phyloP scores from a whole-genome alignment of 768 basidiomycete genomes.

The Strobilomyces confusus region DNA sequence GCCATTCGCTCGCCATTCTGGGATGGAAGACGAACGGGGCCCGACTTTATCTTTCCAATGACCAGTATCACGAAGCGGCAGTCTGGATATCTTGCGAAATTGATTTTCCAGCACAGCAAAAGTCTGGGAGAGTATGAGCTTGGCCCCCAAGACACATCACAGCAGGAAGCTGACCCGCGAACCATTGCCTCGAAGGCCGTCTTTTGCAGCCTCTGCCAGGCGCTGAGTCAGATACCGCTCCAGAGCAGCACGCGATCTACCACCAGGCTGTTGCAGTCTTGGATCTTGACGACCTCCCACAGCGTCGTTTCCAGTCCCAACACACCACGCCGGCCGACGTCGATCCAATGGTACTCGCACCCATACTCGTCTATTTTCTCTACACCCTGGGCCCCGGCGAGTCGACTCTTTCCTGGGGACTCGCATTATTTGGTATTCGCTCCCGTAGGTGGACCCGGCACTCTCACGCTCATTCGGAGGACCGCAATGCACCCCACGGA shows the following conservation, averaged over 20 bases:
- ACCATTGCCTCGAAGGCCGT: neutral
- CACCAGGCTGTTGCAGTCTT: constrained; percentile 10
- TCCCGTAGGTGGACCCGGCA: constrained; percentile 16
- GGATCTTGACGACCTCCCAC: constrained; percentile 5
- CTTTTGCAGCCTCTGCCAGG: neutral
- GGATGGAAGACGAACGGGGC: constrained; percentile 19
- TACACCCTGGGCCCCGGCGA: constrained; percentile 5
- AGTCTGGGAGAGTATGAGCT: neutral
- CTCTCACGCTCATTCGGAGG: constrained; percentile 15
- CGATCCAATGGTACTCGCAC: constrained; percentile 12
- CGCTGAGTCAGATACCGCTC: neutral
- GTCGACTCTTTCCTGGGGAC: constrained; percentile 4
- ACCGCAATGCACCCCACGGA: constrained; percentile 5
- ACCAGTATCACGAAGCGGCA: constrained; percentile 17
- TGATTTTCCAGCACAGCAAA: constrained; percentile 14
- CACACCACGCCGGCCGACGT: constrained; percentile 10
- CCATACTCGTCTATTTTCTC: constrained; percentile 11
- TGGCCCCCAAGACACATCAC: neutral
- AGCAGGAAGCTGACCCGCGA: neutral
- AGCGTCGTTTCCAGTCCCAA: neutral
- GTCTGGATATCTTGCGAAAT: constrained; percentile 15
- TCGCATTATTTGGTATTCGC: constrained; percentile 10
- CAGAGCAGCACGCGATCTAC: neutral
- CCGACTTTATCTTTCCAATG: constrained; percentile 19
- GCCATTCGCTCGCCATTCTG: constrained; percentile 15